Conservation (phyloP, 2,329 filamentous ascomycete species). For the Plenodomus tracheiphilus region DNA sequence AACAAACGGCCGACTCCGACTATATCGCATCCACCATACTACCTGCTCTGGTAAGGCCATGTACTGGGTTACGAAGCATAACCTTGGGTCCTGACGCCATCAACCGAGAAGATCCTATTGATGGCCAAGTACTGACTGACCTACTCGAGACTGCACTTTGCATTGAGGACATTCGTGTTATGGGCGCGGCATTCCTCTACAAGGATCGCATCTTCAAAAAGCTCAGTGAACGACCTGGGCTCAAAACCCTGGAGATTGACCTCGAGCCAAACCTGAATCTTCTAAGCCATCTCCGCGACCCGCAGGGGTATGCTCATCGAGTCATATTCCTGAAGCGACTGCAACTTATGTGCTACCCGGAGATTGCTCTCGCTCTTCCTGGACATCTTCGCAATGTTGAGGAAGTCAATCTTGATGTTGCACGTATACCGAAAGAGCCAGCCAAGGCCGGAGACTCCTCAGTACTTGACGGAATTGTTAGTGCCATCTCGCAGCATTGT, state of each 20-base stretch:
- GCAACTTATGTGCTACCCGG: constrained; percentile 38
- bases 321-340: constrained; percentile 29
- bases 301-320: constrained; percentile 13
- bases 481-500: constrained; percentile 17
- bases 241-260: constrained; percentile 36
- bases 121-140: constrained; percentile 22
- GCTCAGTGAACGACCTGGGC: constrained; percentile 25
- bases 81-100: constrained; percentile 29
- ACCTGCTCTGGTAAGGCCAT: constrained; percentile 24
- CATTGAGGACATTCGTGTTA: constrained; percentile 30
- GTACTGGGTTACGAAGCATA: constrained; percentile 28
- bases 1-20: constrained; percentile 24
- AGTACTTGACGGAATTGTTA: constrained; percentile 27
- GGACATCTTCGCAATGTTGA: constrained; percentile 25
- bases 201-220: constrained; percentile 33
- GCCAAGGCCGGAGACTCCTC: constrained; percentile 18
- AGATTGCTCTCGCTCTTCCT: constrained; percentile 33
- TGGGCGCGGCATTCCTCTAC: constrained; percentile 23
- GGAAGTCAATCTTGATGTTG: constrained; percentile 34
- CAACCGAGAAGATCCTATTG: constrained; percentile 21
- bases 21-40: constrained; percentile 28
- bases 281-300: constrained; percentile 24
- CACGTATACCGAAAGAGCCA: constrained; percentile 24
- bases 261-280: constrained; percentile 33
- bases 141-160: constrained; percentile 22